Conservation (phyloP, 1,139 yeast genomes). For the Kurtzmaniella quercitrusa region DNA sequence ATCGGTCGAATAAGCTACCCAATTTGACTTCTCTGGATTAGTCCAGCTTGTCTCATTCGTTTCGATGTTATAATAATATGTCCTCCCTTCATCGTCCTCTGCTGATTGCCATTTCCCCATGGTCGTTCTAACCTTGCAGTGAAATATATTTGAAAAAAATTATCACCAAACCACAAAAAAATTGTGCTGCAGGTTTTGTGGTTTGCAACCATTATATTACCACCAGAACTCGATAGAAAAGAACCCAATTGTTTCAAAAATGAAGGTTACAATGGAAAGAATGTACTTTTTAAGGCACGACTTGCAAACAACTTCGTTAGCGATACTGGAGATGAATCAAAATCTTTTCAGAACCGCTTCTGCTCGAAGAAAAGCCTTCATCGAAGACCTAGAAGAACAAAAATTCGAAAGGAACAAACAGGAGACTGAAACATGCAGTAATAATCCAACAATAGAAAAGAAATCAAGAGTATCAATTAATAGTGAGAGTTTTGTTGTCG, state of each 20-base stretch:
- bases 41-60: slow-evolving; percentile 82
- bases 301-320: not conserved
- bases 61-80: slow-evolving; percentile 63
- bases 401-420: too few species aligned
- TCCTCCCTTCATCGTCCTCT: slow-evolving; percentile 60
- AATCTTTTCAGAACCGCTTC: not conserved
- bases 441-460: too few species aligned
- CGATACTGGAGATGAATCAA: not conserved
- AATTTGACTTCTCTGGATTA: slow-evolving; percentile 54
- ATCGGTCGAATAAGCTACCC: slow-evolving; percentile 65
- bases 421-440: too few species aligned
- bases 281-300: not conserved
- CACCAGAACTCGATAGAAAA: too few species aligned
- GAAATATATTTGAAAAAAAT: too few species aligned
- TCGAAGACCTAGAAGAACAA: too few species aligned
- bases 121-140: not conserved
- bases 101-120: slow-evolving; percentile 55
- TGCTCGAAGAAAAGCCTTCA: not conserved
- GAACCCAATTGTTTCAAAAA: too few species aligned
- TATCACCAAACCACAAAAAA: not conserved
- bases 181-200: not conserved
- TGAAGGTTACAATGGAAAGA: not conserved
- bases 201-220: not conserved
- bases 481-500: too few species aligned
- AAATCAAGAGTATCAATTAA: too few species aligned